These are phyloP conservation scores for Fraxinus americana DNA, from an alignment of 257 asterid genomes.

Conservation along the genomic window DNA sequence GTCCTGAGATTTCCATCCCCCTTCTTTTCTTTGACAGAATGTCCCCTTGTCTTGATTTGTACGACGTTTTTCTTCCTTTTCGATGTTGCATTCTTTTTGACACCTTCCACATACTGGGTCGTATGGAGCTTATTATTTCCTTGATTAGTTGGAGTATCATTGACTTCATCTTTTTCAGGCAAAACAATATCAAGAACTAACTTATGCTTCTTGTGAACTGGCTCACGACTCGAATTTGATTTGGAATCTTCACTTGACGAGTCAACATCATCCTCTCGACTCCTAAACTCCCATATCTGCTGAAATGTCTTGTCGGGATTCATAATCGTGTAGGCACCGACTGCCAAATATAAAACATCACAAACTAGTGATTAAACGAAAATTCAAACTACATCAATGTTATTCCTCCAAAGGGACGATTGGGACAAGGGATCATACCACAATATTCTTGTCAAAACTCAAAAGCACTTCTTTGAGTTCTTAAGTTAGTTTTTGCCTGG, in stretches of 20 bases:
- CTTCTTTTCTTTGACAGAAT: constrained; percentile 19
- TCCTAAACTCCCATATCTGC: constrained; percentile 64
- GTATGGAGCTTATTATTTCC: constrained; percentile 7
- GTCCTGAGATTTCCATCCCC: constrained; percentile 11
- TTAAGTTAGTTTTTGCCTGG: not conserved
- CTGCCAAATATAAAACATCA: not conserved
- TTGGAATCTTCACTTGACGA: constrained; percentile 54
- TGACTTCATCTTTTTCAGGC: constrained; percentile 30
- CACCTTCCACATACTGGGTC: constrained; percentile 14
- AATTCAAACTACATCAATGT: not conserved
- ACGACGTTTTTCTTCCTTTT: constrained; percentile 23
- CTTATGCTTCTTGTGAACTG: constrained; percentile 29
- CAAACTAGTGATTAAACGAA: not conserved
- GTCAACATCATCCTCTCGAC: constrained; percentile 48
- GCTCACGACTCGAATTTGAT: constrained; percentile 35
- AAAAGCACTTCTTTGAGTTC: not conserved
- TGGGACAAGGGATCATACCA: not conserved
- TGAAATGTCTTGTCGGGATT: constrained; percentile 39
- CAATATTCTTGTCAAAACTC: no score
- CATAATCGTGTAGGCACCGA: constrained; percentile 23
- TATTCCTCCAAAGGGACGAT: not conserved
- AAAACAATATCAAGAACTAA: constrained; percentile 26
- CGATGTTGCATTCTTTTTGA: constrained; percentile 24
- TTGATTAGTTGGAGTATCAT: constrained; percentile 20
- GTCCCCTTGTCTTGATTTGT: constrained; percentile 13